Evolutionary conservation across 169 alveolate species (phyloP), one percentile per base, ranked within the genome.

Genomic region (Plasmodium reichenowi): DNA sequence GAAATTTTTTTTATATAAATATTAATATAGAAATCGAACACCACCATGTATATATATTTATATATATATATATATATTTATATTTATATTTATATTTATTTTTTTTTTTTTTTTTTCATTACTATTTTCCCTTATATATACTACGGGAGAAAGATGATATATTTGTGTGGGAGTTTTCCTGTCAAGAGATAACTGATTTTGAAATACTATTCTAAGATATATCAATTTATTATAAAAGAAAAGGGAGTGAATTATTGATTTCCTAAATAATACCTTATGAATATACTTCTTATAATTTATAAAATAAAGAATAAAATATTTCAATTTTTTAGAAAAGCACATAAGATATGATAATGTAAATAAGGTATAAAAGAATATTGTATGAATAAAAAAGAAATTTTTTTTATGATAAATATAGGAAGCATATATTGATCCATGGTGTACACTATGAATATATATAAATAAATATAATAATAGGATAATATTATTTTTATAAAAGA

Each of bases 401-500:
- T 47, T 71, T 43, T 71, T 85, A 66, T 85, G 92, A 64, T 85
- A 85, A 24, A 85, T 71, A 72, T 85, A 85, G 10, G 92, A 43
- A 4, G 85, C 74, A 73, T 85, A 85, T 48, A 58, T 68, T 12
- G 92, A 85, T 24, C 92, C 92, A 52, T 85, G 75, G n/a, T 85
- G 92, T 13, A 85, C 74, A 63, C 47, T 85, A 59, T 85, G 52
- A 6, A 85, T 85, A 43, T 85, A 85, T 12, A 85, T 85, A 71
- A 85, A 85, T 29, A 85, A 67, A 63, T 85, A 71, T 3, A 68
- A 63, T 52, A 85, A 62, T 32, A 85, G 15, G 24, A 85, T 63
- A 60, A 85, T 71, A 17, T 85, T 85, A 85, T 85, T 85, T 85
- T 71, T 85, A 54, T 85, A 85, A 62, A 85, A 85, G 56, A 85